Base-by-base conservation (phyloP, 129 eudicot species). In the Arctium lappa region DNA sequence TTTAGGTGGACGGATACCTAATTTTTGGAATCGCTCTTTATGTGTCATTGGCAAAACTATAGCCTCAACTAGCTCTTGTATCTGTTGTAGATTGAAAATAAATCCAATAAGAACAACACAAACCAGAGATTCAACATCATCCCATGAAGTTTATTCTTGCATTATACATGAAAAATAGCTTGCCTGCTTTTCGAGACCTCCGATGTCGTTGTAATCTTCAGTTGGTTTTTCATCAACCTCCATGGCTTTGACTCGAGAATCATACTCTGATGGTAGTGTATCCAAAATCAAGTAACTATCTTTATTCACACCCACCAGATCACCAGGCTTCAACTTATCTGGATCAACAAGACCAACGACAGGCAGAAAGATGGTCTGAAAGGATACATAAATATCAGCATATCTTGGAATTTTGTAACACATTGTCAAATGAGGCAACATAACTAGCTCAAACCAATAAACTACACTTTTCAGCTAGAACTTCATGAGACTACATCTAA, bases 21-120 rank as follows among this genome's bases (percentile, higher is more conserved):
- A 71, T 42, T 91, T 95, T 80, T 95, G 93, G 50, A 95, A 95
- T 74, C 97, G 82, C 73, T 95, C 99, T 84, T 95, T 85, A 86
- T 95, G 99, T 8, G 99, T 95, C 99, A 95, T 93, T n/a, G 99
- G 99, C 86, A 95, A 87, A 75, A 95, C 99, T 75, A 95, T 95
- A 77, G 99, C 97, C 87, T 95, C 99, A 48, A 95, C 97, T 8
- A 95, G 84, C 86, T 95, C 99, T 90, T 95, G 97, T 36, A 95
- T 95, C 98, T 95, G 88, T 79, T 9, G 77, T 69, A 22, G 27
- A 22, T 22, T 22, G 27, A 10, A 3, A 11, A 80, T 50, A 72
- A 73, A 79, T 36, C 40, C 39, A 78, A 66, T 22, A 56, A 75
- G 6, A 13, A 7, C 27, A 73, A 27, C 18, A 39, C n/a, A 80